These are phyloP conservation scores for Cryptosporidium parvum DNA, from an alignment of 169 alveolate genomes.

Conservation along the genomic window DNA sequence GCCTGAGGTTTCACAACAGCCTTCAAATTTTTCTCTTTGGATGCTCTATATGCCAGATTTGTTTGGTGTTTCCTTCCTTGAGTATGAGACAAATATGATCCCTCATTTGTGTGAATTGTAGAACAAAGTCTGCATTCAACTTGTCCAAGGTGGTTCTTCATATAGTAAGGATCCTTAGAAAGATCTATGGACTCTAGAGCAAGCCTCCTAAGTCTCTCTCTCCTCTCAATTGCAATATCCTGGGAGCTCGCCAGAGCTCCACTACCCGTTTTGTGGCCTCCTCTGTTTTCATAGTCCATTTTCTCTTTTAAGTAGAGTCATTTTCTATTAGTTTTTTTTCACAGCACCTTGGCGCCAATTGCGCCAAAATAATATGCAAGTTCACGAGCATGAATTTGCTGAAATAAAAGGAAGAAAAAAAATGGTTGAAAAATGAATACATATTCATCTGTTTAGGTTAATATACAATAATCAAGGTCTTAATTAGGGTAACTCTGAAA, in stretches of 20 bases:
- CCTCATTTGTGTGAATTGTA: constrained; percentile 98
- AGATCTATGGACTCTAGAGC: constrained; percentile 95
- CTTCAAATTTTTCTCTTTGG: constrained; percentile 92
- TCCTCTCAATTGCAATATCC: constrained; percentile 93
- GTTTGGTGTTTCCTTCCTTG: constrained; percentile 97
- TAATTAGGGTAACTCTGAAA: not conserved
- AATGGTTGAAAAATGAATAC: not conserved
- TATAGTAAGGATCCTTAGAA: constrained; percentile 89
- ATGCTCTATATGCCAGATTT: constrained; percentile 94
- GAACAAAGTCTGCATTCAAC: constrained; percentile 94
- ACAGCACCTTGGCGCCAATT: constrained; percentile 6
- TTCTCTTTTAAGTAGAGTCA: not conserved
- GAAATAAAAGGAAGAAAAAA: constrained; percentile 9
- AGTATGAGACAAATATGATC: constrained; percentile 97
- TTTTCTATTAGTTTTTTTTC: not conserved
- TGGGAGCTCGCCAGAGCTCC: constrained; percentile 97
- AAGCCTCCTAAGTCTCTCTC: constrained; percentile 94
- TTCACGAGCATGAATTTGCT: constrained; percentile 26
- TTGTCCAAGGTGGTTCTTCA: constrained; percentile 91
- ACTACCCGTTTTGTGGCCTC: constrained; percentile 97
- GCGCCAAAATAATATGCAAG: constrained; percentile 23
- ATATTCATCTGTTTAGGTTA: not conserved
- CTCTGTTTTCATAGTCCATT: constrained; percentile 97
- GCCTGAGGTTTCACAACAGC: constrained; percentile 83
- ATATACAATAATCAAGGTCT: not conserved